phyloP scores from a whole-genome alignment of 75 land plant species.

The Sequoia sempervirens region DNA sequence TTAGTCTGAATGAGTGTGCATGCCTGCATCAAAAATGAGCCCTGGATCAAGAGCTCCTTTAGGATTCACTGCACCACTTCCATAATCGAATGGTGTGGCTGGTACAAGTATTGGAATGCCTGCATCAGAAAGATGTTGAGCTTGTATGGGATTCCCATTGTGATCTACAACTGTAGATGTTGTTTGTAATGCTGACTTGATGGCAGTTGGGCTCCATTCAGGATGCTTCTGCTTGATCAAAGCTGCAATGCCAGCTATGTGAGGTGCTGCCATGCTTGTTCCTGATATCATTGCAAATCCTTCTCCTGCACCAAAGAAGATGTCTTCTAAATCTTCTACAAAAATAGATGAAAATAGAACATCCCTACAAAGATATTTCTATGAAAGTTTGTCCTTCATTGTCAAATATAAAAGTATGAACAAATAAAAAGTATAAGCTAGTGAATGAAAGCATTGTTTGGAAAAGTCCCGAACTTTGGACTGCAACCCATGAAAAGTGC shows the following conservation, averaged over 20 bases:
- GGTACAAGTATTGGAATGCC: constrained; percentile 23
- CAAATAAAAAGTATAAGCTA: background rate
- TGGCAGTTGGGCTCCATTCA: constrained; percentile 88
- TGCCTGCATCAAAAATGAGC: constrained; percentile 94
- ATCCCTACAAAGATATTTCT: background rate
- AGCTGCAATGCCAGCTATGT: constrained; percentile 93
- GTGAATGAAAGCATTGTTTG: background rate
- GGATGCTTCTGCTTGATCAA: constrained; percentile 79
- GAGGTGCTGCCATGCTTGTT: constrained; percentile 98
- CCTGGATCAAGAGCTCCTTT: constrained; percentile 92
- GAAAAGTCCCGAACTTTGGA: background rate
- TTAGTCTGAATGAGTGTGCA: background rate
- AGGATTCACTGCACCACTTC: constrained; percentile 82
- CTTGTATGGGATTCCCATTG: constrained; percentile 56
- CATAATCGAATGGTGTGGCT: constrained; percentile 94
- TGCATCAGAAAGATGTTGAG: constrained; percentile 51
- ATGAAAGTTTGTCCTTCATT: background rate
- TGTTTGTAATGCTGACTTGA: constrained; percentile 93
- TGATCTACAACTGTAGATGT: constrained; percentile 62
- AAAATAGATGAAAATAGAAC: background rate
- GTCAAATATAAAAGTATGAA: background rate
- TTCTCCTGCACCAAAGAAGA: constrained; percentile 49
- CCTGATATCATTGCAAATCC: constrained; percentile 90
- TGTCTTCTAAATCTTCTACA: background rate
- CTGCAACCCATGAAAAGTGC: background rate